These are phyloP conservation scores for Pseudonectria buxi DNA, from an alignment of 2,329 filamentous ascomycete species.

Conservation along the genomic window DNA sequence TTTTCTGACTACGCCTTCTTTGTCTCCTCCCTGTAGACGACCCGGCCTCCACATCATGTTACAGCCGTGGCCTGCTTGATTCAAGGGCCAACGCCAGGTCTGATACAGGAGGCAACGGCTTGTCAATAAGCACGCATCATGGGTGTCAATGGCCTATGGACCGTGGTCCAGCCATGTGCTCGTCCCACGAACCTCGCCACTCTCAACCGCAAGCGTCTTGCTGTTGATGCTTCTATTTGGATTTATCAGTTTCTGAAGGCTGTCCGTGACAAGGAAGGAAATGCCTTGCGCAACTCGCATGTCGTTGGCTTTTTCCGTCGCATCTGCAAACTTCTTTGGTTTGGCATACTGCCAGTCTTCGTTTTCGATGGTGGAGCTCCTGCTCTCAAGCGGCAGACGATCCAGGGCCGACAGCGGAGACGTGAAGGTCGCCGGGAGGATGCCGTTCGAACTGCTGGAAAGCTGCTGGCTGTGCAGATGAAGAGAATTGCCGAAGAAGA, in stretches of 20 bases:
- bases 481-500: slow-evolving; percentile 85
- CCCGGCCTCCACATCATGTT: neutral
- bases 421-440: slow-evolving; percentile 88
- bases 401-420: slow-evolving; percentile 67
- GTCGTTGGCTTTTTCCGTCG: slow-evolving; percentile 96
- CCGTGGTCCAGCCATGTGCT: slow-evolving; percentile 88
- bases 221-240: slow-evolving; percentile 98
- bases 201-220: slow-evolving; percentile 90
- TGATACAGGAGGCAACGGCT: too few relatives aligned
- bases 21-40: too few relatives aligned
- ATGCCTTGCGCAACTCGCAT: slow-evolving; percentile 91
- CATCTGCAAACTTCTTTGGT: slow-evolving; percentile 96
- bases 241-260: slow-evolving; percentile 99
- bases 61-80: too few relatives aligned
- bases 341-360: slow-evolving; percentile 93
- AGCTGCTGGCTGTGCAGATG: slow-evolving; percentile 89
- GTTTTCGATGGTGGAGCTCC: slow-evolving; percentile 97
- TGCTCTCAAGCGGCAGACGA: slow-evolving; percentile 82
- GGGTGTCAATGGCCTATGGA: slow-evolving; percentile 98
- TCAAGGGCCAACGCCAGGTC: too few relatives aligned
- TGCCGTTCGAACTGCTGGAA: slow-evolving; percentile 84
- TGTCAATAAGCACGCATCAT: slow-evolving; percentile 41
- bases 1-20: too few relatives aligned
- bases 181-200: slow-evolving; percentile 94
- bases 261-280: slow-evolving; percentile 96